phyloP scores from a whole-genome alignment of 2,329 filamentous ascomycete species.

The Hymenotorrendiella dingleyae region DNA sequence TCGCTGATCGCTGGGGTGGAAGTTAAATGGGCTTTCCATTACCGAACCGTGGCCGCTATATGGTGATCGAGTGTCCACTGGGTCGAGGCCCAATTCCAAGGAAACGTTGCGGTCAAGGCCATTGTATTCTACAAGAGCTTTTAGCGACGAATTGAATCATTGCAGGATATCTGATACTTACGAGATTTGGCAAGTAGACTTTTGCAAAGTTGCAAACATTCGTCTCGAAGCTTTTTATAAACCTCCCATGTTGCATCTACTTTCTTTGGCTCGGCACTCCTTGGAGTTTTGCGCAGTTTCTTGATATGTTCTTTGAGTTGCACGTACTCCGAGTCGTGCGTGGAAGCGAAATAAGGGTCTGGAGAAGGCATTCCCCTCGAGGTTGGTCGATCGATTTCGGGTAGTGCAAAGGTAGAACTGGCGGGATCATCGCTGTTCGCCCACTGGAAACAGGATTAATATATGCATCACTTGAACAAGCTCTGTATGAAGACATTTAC shows the following conservation, averaged over 20 bases:
- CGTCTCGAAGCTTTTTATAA: conserved; percentile 38
- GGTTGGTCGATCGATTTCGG: conserved; percentile 18
- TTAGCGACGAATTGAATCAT: too few relatives aligned
- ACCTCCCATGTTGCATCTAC: conserved; percentile 41
- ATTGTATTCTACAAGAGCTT: too few relatives aligned
- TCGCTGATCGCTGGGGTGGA: conserved; percentile 27
- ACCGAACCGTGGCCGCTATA: conserved; percentile 19
- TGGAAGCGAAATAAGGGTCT: conserved; percentile 19
- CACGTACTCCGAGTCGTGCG: conserved; percentile 25
- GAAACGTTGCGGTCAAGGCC: conserved; percentile 19
- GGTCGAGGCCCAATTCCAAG: conserved; percentile 20
- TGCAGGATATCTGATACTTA: too few relatives aligned
- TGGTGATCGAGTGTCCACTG: conserved; percentile 20
- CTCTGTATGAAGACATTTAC: too few relatives aligned
- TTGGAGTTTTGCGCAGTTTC: conserved; percentile 18
- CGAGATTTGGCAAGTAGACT: conserved; percentile 38
- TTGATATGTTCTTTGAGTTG: conserved; percentile 27
- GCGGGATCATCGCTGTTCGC: conserved; percentile 15
- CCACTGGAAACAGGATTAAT: too few relatives aligned
- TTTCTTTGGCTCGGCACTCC: conserved; percentile 21
- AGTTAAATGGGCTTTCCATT: conserved; percentile 25
- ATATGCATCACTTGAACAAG: too few relatives aligned
- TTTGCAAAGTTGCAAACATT: conserved; percentile 36
- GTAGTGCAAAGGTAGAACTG: conserved; percentile 13
- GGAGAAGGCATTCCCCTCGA: conserved; percentile 21